Conservation (phyloP, 805 yeast species). For the Henningerozyma blattae region DNA sequence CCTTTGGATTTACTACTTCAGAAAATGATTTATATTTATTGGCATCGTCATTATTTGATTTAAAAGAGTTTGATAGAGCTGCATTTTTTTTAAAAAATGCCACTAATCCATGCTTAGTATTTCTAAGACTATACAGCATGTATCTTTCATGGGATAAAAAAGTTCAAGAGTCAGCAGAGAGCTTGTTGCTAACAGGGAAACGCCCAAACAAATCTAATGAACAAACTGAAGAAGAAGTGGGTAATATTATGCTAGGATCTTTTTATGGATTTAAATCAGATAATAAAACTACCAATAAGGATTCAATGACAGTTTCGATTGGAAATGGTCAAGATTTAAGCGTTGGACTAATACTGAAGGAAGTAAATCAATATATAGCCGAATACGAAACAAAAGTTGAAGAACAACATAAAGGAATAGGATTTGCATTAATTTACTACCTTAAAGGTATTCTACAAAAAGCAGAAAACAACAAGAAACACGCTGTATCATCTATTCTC, state of each 20-base stretch:
- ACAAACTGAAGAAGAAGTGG: slow-evolving; percentile 4
- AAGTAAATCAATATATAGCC: slow-evolving; percentile 22
- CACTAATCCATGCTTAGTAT: slow-evolving; percentile 35
- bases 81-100: slow-evolving; percentile 44
- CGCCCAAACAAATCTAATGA: slow-evolving; percentile 4
- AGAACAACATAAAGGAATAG: slow-evolving; percentile 16
- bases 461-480: slow-evolving; percentile 39
- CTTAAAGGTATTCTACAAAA: slow-evolving; percentile 58
- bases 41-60: slow-evolving; percentile 65
- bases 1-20: slow-evolving; percentile 11
- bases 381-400: slow-evolving; percentile 1
- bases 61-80: slow-evolving; percentile 78
- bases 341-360: slow-evolving; percentile 29
- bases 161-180: slow-evolving; percentile 60
- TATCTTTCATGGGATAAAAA: slow-evolving; percentile 70
- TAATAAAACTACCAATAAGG: background rate
- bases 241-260: background rate
- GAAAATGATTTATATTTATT: slow-evolving; percentile 39
- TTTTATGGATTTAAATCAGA: background rate
- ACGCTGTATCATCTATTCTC: slow-evolving; percentile 51
- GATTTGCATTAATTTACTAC: slow-evolving; percentile 51
- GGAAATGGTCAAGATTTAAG: slow-evolving; percentile 17
- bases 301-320: background rate
- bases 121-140: slow-evolving; percentile 56
- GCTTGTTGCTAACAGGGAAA: slow-evolving; percentile 36